A percentile compares a stretch with the other conserved stretches of the same genome.
Conservation (phyloP, 2,329 filamentous ascomycete genomes). For the Cercospora berteroae region DNA sequence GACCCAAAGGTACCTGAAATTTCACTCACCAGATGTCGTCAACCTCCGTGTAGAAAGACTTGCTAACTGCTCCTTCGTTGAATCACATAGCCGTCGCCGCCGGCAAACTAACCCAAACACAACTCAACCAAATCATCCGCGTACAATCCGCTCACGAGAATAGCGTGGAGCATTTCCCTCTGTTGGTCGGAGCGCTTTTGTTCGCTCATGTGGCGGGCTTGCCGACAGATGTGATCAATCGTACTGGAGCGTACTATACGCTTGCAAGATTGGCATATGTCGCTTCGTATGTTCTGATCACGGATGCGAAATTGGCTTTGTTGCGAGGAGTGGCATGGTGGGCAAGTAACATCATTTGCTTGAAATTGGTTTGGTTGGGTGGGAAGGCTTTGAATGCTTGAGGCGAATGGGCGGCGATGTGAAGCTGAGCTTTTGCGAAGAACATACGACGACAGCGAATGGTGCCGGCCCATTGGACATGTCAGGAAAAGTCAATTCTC, state of each 20-base stretch:
- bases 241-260: slow-evolving; percentile 43
- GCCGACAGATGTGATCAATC: slow-evolving; percentile 39
- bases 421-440: background rate
- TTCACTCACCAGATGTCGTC: too few species aligned
- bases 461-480: background rate
- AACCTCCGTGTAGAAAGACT: too few species aligned
- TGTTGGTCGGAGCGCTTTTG: slow-evolving; percentile 42
- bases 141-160: slow-evolving; percentile 50
- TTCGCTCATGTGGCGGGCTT: slow-evolving; percentile 45
- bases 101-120: slow-evolving; percentile 45
- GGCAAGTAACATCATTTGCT: slow-evolving; percentile 45
- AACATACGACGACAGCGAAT: background rate
- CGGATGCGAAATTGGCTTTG: slow-evolving; percentile 38
- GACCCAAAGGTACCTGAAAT: too few species aligned
- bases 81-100: slow-evolving; percentile 38
- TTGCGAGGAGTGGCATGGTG: slow-evolving; percentile 46
- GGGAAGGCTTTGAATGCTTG: slow-evolving; percentile 31
- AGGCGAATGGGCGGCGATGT: background rate
- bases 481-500: background rate
- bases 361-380: slow-evolving; percentile 40
- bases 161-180: slow-evolving; percentile 44
- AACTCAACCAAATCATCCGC: slow-evolving; percentile 46
- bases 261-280: slow-evolving; percentile 45
- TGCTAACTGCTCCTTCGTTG: background rate
- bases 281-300: slow-evolving; percentile 43